Evolutionary conservation across 2,329 filamentous ascomycete species (phyloP).

Genomic region (Fusarium graminum): DNA sequence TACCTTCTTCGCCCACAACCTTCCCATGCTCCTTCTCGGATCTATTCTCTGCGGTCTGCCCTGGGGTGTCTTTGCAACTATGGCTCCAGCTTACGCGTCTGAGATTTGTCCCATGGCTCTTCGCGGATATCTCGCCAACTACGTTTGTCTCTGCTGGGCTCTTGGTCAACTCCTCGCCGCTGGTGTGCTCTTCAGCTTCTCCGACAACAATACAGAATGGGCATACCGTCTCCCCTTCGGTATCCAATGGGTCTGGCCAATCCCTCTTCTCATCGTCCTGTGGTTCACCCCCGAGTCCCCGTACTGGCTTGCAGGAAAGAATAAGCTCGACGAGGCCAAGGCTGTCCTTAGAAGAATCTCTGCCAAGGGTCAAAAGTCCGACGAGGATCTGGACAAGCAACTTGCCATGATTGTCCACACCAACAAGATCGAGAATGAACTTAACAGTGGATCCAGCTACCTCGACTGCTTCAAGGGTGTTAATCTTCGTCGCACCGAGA

Average conservation of each 20-base stretch:
- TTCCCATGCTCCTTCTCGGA: slow-evolving; percentile 59
- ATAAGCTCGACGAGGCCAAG: slow-evolving; percentile 48
- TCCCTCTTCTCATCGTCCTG: slow-evolving; percentile 48
- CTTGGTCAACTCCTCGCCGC: slow-evolving; percentile 58
- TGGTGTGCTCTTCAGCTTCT: slow-evolving; percentile 46
- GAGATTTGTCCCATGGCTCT: slow-evolving; percentile 59
- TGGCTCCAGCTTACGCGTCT: slow-evolving; percentile 59
- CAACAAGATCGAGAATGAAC: slow-evolving; percentile 58
- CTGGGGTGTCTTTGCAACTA: slow-evolving; percentile 60
- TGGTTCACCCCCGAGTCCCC: slow-evolving; percentile 53
- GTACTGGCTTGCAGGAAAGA: slow-evolving; percentile 51
- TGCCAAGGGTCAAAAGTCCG: slow-evolving; percentile 46
- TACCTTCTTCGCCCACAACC: slow-evolving; percentile 52
- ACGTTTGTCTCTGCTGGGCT: slow-evolving; percentile 59
- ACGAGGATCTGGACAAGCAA: slow-evolving; percentile 58
- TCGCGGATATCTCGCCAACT: slow-evolving; percentile 58
- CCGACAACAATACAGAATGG: slow-evolving; percentile 46
- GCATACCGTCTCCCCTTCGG: slow-evolving; percentile 56
- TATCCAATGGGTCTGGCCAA: slow-evolving; percentile 55
- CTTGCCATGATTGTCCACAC: slow-evolving; percentile 77
- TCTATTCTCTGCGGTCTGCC: slow-evolving; percentile 61
- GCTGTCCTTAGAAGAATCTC: slow-evolving; percentile 49
- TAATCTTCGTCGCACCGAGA: slow-evolving; percentile 61
- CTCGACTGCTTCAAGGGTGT: slow-evolving; percentile 63
- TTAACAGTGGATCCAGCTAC: slow-evolving; percentile 57